A percentile compares a stretch with the other conserved stretches of the same genome.
phyloP scores from a whole-genome alignment of 352 stramenopile genomes.

The Stramenopiles sp. region DNA sequence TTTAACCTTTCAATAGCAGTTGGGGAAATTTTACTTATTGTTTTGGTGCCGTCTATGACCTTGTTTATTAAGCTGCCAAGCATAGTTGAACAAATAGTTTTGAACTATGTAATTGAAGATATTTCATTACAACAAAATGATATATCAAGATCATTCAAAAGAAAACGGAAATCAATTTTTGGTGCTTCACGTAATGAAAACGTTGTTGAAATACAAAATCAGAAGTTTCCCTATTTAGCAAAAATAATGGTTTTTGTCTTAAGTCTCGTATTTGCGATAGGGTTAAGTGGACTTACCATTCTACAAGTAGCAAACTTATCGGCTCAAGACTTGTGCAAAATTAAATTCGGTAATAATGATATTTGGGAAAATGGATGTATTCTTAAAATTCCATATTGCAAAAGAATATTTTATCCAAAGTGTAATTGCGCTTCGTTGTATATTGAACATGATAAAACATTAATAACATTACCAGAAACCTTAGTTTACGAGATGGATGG shows the following conservation, averaged over 20 bases:
- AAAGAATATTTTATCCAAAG: no score
- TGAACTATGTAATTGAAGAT: not conserved
- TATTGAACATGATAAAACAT: conserved; percentile 7
- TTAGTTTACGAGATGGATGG: not conserved
- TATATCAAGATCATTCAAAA: not conserved
- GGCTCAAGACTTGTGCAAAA: no score
- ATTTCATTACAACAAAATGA: not conserved
- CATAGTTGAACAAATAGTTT: not conserved
- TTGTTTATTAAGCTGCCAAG: not conserved
- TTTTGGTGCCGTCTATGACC: not conserved
- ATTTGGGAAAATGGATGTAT: no score
- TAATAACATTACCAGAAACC: not conserved
- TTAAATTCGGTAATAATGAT: no score
- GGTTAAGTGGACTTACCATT: no score
- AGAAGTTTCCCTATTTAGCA: not conserved
- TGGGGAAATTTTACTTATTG: not conserved
- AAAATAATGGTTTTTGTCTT: not conserved
- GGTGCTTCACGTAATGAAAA: no score
- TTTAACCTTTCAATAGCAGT: no score
- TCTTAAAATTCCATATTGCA: no score
- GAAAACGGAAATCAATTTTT: not conserved
- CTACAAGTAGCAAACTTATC: no score
- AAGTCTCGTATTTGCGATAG: no score
- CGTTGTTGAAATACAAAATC: not conserved
- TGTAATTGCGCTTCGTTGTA: not conserved